Base-by-base conservation (phyloP, 495 filamentous ascomycete species). In the Xylaria cubensis region DNA sequence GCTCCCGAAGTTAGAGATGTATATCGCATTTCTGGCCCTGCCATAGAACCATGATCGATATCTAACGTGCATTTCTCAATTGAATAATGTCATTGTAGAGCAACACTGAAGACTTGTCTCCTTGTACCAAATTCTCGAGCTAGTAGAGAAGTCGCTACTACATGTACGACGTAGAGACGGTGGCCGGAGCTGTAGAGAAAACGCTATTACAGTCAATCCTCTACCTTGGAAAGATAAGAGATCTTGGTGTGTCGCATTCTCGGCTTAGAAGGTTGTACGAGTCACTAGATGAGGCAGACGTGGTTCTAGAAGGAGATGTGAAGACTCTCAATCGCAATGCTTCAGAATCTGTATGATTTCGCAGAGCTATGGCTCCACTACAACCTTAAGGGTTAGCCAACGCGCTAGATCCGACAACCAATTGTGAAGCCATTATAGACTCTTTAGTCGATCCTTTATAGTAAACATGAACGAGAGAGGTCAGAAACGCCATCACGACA, bases 121-220 rank as follows among this genome's bases (percentile, higher is more conserved):
- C 41, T 80, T 56, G 66, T 80, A 84, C 82, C 83, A 85, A 6
- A 74, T 32, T 36, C 62, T 36, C 0, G 83, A 87, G 66, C 51
- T 80, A 7, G 79, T 79, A 8, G 64, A 82, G 15, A 79, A 77
- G 21, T 85, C 87, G 6, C 75, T 89, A 0, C 85, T 84, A 48
- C 63, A 78, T 0, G 81, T 89, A 86, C 4, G 86, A 88, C 48
- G 76, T 89, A 0, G 85, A 86, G 0, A 86, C 78, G 3, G 72
- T 79, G n/a, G 76, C 83, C 0, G 74, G 72, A 0, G 71, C 72
- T 0, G 80, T 86, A 7, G 86, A 89, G 42, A 66, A 73, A 12
- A 82, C 80, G 26, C 80, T 90, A 13, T 73, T 29, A 29, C 26
- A 83, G 63, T 61, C 77, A 0, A 80, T 88, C n/a, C 74, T 89